phyloP scores from a whole-genome alignment of 495 filamentous ascomycete genomes.

The Penicillium herquei region DNA sequence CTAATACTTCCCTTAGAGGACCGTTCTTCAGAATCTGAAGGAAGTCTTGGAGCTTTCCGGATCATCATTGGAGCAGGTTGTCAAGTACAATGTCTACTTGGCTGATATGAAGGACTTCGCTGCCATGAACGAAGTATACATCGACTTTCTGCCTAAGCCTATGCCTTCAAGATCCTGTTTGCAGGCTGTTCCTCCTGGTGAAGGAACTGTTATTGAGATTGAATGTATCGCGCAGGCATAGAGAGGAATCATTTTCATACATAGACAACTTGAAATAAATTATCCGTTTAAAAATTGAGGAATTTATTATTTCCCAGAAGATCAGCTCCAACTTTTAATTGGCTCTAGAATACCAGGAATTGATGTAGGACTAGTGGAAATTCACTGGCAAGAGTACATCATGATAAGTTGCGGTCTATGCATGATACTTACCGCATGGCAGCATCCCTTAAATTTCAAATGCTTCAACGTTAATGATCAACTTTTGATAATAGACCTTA shows the following conservation, averaged over 20 bases:
- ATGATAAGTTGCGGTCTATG: no score
- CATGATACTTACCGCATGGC: no score
- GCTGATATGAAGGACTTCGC: constrained; percentile 67
- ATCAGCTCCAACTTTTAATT: no score
- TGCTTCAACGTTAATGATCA: no score
- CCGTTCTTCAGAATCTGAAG: constrained; percentile 55
- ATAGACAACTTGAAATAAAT: no score
- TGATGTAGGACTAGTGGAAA: no score
- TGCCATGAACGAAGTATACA: constrained; percentile 60
- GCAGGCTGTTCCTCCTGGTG: constrained; percentile 37
- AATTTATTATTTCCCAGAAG: no score
- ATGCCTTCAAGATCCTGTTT: constrained; percentile 40
- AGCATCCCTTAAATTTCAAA: no score
- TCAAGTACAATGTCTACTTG: constrained; percentile 69
- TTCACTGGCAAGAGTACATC: no score
- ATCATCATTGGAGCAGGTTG: constrained; percentile 58
- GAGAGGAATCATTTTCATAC: background rate
- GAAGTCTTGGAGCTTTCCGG: constrained; percentile 63
- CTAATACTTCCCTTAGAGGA: constrained; percentile 11
- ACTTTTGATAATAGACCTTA: no score
- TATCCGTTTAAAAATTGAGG: no score
- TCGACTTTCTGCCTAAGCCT: constrained; percentile 36
- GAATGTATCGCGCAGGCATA: constrained; percentile 37
- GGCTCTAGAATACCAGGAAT: no score
- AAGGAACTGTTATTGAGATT: constrained; percentile 39